phyloP scores from a whole-genome alignment of 257 asterid genomes.

The Fraxinus americana region DNA sequence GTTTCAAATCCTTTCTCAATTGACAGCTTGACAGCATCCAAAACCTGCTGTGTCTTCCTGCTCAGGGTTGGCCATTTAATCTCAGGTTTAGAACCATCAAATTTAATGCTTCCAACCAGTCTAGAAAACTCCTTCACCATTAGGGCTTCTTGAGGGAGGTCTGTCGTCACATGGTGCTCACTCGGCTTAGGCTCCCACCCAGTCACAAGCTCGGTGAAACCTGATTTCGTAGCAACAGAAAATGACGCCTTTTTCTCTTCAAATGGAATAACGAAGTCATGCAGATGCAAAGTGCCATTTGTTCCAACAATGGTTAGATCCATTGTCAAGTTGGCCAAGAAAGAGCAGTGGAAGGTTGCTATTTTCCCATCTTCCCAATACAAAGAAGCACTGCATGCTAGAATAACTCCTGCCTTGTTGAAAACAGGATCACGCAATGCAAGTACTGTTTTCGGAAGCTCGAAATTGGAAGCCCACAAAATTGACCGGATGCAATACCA shows the following conservation, averaged over 20 bases:
- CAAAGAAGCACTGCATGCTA: slow-evolving; percentile 67
- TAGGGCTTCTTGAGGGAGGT: slow-evolving; percentile 76
- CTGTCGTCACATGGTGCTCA: slow-evolving; percentile 45
- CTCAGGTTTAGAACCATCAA: slow-evolving; percentile 52
- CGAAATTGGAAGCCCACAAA: slow-evolving; percentile 63
- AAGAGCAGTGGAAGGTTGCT: slow-evolving; percentile 76
- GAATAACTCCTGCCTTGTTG: slow-evolving; percentile 58
- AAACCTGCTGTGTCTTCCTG: slow-evolving; percentile 71
- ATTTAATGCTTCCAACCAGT: slow-evolving; percentile 44
- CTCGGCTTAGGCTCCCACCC: slow-evolving; percentile 59
- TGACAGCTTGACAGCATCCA: slow-evolving; percentile 75
- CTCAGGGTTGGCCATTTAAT: slow-evolving; percentile 63
- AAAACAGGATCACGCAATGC: slow-evolving; percentile 50
- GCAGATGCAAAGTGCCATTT: slow-evolving; percentile 49
- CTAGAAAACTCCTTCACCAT: slow-evolving; percentile 68
- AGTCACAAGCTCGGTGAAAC: slow-evolving; percentile 40
- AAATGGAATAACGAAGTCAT: slow-evolving; percentile 64
- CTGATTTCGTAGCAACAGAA: slow-evolving; percentile 36
- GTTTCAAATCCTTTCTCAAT: slow-evolving; percentile 56
- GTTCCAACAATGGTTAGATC: slow-evolving; percentile 60
- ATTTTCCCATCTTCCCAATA: slow-evolving; percentile 62
- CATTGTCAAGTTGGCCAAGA: slow-evolving; percentile 64
- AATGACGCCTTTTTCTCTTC: slow-evolving; percentile 51
- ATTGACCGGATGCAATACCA: slow-evolving; percentile 80
- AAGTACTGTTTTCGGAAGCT: slow-evolving; percentile 60